phyloP scores from a whole-genome alignment of 371 early-diverging fungal species.

The Catenaria anguillulae region DNA sequence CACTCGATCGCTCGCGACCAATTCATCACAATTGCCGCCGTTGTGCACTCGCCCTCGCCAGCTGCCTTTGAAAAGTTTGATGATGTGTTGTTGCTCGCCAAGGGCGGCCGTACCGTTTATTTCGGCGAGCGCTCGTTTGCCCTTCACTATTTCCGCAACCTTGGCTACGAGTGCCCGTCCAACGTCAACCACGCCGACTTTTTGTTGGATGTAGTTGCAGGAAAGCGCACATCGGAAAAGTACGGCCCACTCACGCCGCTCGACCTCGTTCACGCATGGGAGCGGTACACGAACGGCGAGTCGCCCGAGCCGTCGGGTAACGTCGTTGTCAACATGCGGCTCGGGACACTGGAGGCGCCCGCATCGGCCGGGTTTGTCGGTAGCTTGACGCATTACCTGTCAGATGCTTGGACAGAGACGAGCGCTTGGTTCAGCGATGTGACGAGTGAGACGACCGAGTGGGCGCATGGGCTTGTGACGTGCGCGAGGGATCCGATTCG shows the following conservation, averaged over 20 bases:
- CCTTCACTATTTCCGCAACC: conserved; percentile 28
- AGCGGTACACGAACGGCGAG: not conserved
- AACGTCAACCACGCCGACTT: conserved; percentile 44
- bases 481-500: not conserved
- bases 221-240: not conserved
- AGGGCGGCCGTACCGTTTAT: conserved; percentile 47
- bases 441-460: not conserved
- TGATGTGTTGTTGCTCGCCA: conserved; percentile 46
- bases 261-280: not conserved
- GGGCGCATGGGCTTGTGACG: not conserved
- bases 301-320: not conserved
- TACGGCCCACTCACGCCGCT: not conserved
- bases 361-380: not conserved
- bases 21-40: conserved; percentile 46
- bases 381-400: not conserved
- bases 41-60: conserved; percentile 60
- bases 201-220: conserved; percentile 27
- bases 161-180: conserved; percentile 42
- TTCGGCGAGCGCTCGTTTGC: conserved; percentile 34
- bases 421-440: not conserved
- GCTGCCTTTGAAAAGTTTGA: conserved; percentile 45
- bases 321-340: not conserved
- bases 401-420: not conserved
- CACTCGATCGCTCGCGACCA: conserved; percentile 38
- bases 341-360: not conserved